Evolutionary conservation across 2,329 filamentous ascomycete species (phyloP), one percentile per base, ranked within the genome.

Genomic region (Exserohilum turcica): DNA sequence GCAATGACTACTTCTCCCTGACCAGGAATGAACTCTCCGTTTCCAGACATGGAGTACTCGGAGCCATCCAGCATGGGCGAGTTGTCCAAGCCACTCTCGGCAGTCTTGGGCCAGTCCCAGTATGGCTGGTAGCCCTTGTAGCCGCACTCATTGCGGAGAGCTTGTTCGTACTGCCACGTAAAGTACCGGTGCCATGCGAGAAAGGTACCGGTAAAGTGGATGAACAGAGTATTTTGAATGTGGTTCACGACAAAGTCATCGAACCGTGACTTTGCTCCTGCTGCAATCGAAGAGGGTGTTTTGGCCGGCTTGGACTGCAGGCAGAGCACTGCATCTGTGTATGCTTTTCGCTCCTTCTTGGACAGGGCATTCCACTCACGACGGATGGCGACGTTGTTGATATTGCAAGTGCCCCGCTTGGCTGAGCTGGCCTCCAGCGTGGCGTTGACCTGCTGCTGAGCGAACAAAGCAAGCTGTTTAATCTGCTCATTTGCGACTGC

Each of bases 31-130:
- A 64, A 73, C 10, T 63, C 69, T 28, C 82, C 81, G 54, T 83
- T 79, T 19, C 80, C 79, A 28, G 77, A 60, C 61, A 74, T 68
- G 13, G 76, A 73, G 48, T 76, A 79, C 21, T 75, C 77, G 48
- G 78, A 80, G 44, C 84, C 83, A 59, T 84, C 81, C 57, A 86
- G 84, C 47, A 86, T 66, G 12, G 81, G 77, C 1, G 80, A 78
- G 18, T 76, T 74, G 58, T 65, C 55, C 1, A 73, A 69, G 40
- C 84, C 78, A 5, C 72, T 59, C 2, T 75, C 9, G 73, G 77
- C 74, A 61, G 78, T 79, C 46, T 77, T 76, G 2, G 77, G 76
- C 80, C 81, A 84, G 66, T 84, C 78, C 75, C 79, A 81, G 71
- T 82, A 83, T 1, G 76, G 77, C 38, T 74, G 71, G 43, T 70